phyloP scores from a whole-genome alignment of 192 early-diverging fungal genomes.

The Backusella tarrabulga region DNA sequence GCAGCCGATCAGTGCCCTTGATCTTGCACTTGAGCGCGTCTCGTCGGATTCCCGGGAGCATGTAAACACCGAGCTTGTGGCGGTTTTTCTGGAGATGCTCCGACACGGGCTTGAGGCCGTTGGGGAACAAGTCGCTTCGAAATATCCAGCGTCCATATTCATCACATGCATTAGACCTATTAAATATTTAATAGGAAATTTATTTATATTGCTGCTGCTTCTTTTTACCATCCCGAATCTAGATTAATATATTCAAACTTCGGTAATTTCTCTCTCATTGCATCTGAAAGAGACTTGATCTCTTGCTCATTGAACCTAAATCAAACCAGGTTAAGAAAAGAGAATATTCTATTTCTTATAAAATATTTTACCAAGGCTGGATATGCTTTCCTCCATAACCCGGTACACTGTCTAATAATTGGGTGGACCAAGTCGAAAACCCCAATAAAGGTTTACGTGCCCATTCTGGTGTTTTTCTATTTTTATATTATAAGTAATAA shows the following conservation, averaged over 20 bases:
- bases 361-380: conserved; percentile 23
- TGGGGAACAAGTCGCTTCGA: conserved; percentile 31
- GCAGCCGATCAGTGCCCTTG: conserved; percentile 5
- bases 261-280: conserved; percentile 31
- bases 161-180: conserved; percentile 27
- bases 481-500: background rate
- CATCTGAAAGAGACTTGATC: conserved; percentile 25
- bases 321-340: background rate
- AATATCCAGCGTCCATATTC: conserved; percentile 31
- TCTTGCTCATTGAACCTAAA: conserved; percentile 31
- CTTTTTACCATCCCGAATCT: conserved; percentile 37
- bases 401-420: conserved; percentile 30
- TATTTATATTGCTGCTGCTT: background rate
- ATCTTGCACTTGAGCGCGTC: conserved; percentile 19
- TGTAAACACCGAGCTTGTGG: conserved; percentile 34
- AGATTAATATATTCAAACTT: conserved; percentile 34
- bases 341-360: background rate
- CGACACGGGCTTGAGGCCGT: conserved; percentile 19
- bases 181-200: background rate
- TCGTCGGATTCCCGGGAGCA: conserved; percentile 29
- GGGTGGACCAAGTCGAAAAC: conserved; percentile 40
- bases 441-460: conserved; percentile 31
- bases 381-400: conserved; percentile 34
- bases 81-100: conserved; percentile 22
- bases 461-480: conserved; percentile 14